Conservation (phyloP, 768 basidiomycete species). For the Trametes sanguinea region DNA sequence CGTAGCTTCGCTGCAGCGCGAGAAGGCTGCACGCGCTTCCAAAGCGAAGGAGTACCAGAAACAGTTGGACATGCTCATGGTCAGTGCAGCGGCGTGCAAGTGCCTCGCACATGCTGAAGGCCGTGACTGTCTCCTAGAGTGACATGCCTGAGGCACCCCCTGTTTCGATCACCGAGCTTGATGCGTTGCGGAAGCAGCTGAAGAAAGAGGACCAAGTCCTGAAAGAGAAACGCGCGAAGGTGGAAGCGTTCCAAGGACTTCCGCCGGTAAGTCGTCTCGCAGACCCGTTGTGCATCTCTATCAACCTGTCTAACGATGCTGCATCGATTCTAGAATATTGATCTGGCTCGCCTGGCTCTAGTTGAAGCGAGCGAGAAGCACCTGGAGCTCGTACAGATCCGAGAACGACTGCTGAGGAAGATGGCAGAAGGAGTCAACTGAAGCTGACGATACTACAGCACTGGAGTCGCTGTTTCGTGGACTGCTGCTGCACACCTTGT, state of each 20-base stretch:
- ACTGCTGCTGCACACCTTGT: no score
- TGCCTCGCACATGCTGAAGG: neutral
- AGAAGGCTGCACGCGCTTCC: constrained; percentile 42
- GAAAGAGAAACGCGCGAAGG: constrained; percentile 45
- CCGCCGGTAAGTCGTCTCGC: constrained; percentile 41
- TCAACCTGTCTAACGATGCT: neutral
- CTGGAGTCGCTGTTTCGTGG: no score
- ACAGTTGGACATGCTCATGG: constrained; percentile 40
- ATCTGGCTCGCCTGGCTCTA: constrained; percentile 47
- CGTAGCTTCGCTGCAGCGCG: constrained; percentile 38
- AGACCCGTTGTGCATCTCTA: no score
- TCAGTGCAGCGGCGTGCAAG: constrained; percentile 17
- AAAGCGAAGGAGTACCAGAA: constrained; percentile 52
- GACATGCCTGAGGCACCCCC: constrained; percentile 34
- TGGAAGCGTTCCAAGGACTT: constrained; percentile 50
- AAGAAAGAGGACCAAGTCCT: constrained; percentile 40
- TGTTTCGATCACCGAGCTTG: constrained; percentile 42
- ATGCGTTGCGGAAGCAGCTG: constrained; percentile 42
- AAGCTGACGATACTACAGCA: neutral
- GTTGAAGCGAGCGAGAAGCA: constrained; percentile 44
- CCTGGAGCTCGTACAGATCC: constrained; percentile 47
- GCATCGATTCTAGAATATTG: constrained; percentile 40
- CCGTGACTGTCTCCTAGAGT: constrained; percentile 23
- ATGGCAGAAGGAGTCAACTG: constrained; percentile 46
- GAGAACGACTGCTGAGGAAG: constrained; percentile 47